phyloP scores from a whole-genome alignment of 176 grass and related monocot genomes.

The Hyparrhenia diplandra region DNA sequence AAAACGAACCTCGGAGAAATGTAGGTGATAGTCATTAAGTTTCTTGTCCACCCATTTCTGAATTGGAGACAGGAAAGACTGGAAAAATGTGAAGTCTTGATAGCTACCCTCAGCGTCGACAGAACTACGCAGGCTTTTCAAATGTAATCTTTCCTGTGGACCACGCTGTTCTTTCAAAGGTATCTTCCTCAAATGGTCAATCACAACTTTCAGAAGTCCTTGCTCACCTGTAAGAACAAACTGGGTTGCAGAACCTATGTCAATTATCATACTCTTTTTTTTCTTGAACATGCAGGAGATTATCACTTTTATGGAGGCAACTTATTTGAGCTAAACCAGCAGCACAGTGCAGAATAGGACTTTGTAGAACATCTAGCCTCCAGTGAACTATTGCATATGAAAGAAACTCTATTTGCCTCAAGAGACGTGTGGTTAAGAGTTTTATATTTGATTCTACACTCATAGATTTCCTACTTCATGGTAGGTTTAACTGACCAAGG shows the following conservation, averaged over 20 bases:
- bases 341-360: neutral
- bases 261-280: conserved; percentile 4
- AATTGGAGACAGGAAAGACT: conserved; percentile 83
- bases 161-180: conserved; percentile 93
- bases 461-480: neutral
- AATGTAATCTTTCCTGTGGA: conserved; percentile 83
- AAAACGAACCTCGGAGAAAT: conserved; percentile 84
- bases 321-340: conserved; percentile 11
- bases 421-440: conserved; percentile 5
- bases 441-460: neutral
- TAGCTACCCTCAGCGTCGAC: conserved; percentile 57
- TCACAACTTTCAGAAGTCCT: conserved; percentile 69
- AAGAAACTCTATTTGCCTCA: conserved; percentile 8
- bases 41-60: conserved; percentile 95
- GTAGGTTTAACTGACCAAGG: neutral
- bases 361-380: neutral
- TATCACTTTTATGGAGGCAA: neutral
- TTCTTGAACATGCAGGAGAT: neutral
- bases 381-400: conserved; percentile 17
- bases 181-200: conserved; percentile 87
- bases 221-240: conserved; percentile 93
- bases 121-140: conserved; percentile 80
- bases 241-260: conserved; percentile 52
- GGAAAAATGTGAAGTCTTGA: conserved; percentile 81
- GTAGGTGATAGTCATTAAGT: conserved; percentile 80